Evolutionary conservation across 2,329 filamentous ascomycete species (phyloP).

Genomic region (Diaporthe citri): DNA sequence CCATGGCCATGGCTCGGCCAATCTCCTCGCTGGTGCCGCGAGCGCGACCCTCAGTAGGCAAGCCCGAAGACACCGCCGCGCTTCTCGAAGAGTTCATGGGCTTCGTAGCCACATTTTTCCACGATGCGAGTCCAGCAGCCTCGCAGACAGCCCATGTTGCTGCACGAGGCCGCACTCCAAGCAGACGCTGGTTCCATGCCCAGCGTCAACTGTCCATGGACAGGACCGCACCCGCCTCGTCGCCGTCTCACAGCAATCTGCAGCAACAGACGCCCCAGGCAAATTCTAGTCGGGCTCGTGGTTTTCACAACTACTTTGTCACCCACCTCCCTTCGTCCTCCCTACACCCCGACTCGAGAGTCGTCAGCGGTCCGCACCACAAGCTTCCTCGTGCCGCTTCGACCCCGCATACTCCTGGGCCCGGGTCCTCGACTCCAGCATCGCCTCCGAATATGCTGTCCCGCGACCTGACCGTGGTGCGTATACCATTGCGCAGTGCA

Average conservation of each 20-base stretch:
- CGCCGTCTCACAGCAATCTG: not conserved
- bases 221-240: not conserved
- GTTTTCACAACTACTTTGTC: constrained; percentile 97
- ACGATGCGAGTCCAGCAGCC: constrained; percentile 26
- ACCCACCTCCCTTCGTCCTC: constrained; percentile 95
- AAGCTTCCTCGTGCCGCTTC: constrained; percentile 89
- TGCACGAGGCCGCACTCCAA: constrained; percentile 18
- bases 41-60: constrained; percentile 14
- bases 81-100: constrained; percentile 47
- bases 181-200: constrained; percentile 31
- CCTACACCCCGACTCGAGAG: constrained; percentile 85
- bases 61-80: constrained; percentile 20
- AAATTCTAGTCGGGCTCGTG: constrained; percentile 49
- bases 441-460: constrained; percentile 70
- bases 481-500: constrained; percentile 91
- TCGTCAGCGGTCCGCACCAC: constrained; percentile 76
- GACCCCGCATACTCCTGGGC: constrained; percentile 76
- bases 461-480: constrained; percentile 90
- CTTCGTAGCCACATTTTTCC: constrained; percentile 47
- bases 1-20: constrained; percentile 28
- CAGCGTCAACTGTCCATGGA: constrained; percentile 30
- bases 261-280: constrained; percentile 23
- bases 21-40: constrained; percentile 21
- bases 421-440: constrained; percentile 68
- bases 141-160: constrained; percentile 21